Base-by-base conservation (phyloP, 148 eudicot genomes). In the Rheum nobile region DNA sequence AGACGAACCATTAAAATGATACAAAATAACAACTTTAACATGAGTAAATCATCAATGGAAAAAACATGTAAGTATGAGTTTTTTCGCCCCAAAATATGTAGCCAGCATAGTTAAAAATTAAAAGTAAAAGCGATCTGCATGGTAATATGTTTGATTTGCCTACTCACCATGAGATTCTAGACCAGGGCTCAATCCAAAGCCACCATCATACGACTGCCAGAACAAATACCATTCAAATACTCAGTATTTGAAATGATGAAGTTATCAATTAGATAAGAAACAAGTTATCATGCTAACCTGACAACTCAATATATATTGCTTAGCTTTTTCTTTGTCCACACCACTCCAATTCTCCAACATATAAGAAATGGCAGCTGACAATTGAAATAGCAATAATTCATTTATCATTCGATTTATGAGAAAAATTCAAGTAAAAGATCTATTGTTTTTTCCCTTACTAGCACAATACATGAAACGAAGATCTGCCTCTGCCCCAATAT, bases 191-290 rank as follows among this genome's bases (percentile, higher is more conserved):
- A 94, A 76, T 63, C 98, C 98, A 80, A 94, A 94, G 76, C 98
- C 98, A 74, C 98, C 98, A 73, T 94, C 98, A 86, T 88, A 94
- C 38, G 98, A 94, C 98, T 94, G 92, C 87, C 83, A 77, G 32
- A 74, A 21, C 43, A 65, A 8, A 67, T 24, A 61, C 73, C 29
- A 75, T 42, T 42, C 61, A 35, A 13, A 46, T 3, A 59, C 67
- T 38, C 46, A 77, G 77, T 48, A 70, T 43, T 67, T 34, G 41
- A 65, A 26, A 29, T 57, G 42, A 37, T 42, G 24, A 0, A 48
- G 34, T 32, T 61, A 59, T 22, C 28, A 61, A 32, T 48, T 54
- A 43, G 21, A 4, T 2, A 8, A 69, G 67, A 21, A 77, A 74
- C 57, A 72, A 39, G 69, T 26, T 67, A 65, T 24, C 46, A 77